phyloP scores from a whole-genome alignment of 768 basidiomycete genomes.

The Phanerochaete carnosa region DNA sequence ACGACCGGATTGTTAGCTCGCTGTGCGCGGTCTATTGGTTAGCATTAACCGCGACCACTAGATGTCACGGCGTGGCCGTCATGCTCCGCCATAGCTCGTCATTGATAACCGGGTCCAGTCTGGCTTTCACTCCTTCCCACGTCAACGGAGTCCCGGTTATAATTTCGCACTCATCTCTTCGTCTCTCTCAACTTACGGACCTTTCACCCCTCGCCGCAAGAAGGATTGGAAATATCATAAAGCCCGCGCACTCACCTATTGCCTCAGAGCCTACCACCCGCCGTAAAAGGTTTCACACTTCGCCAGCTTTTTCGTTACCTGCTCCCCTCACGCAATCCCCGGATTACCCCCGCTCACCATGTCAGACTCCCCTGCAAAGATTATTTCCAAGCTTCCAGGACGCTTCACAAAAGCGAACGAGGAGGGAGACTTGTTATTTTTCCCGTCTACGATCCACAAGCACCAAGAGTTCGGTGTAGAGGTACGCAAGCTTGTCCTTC shows the following conservation, averaged over 20 bases:
- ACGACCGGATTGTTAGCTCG: not conserved
- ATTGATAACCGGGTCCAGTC: constrained; percentile 2
- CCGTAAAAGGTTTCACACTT: not conserved
- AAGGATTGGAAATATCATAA: not conserved
- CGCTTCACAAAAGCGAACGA: constrained; percentile 55
- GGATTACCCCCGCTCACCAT: not conserved
- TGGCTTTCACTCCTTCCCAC: not conserved
- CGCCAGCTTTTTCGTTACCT: not conserved
- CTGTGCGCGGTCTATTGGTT: not conserved
- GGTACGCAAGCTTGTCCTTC: constrained; percentile 36
- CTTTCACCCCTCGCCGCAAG: not conserved
- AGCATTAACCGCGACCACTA: not conserved
- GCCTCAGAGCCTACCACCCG: not conserved
- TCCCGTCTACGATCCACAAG: constrained; percentile 64
- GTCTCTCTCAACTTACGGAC: not conserved
- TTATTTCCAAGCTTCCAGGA: constrained; percentile 52
- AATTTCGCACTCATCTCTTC: not conserved
- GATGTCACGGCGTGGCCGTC: not conserved
- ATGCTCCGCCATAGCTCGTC: not conserved
- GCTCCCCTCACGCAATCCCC: not conserved
- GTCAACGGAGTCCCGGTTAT: not conserved
- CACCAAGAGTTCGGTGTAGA: constrained; percentile 62
- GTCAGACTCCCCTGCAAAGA: constrained; percentile 29
- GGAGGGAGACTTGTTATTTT: constrained; percentile 72
- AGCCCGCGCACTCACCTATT: not conserved